Evolutionary conservation across 768 basidiomycete species (phyloP).

Genomic region (Naganishia randhawae): DNA sequence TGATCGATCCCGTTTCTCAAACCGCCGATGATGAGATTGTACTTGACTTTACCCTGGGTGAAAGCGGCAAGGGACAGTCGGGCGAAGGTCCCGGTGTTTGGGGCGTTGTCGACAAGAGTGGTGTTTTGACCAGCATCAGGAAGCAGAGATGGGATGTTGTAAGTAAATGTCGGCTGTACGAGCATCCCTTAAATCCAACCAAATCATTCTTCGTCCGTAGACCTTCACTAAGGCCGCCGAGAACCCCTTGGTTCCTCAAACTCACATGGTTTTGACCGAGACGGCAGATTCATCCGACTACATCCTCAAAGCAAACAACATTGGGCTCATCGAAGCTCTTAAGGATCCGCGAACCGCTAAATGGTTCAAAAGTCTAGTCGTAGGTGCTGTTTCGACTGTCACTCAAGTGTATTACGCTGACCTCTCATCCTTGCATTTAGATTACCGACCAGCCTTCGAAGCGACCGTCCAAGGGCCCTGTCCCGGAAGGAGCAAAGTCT

Average conservation of each 20-base stretch:
- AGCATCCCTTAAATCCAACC: not conserved
- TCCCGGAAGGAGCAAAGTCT: constrained; percentile 58
- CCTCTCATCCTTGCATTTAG: constrained; percentile 21
- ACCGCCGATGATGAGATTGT: constrained; percentile 63
- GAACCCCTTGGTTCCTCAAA: constrained; percentile 59
- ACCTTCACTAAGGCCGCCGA: constrained; percentile 79
- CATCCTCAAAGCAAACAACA: constrained; percentile 62
- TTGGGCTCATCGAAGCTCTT: constrained; percentile 61
- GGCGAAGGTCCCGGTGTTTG: constrained; percentile 70
- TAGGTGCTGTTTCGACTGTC: constrained; percentile 51
- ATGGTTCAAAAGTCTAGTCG: constrained; percentile 81
- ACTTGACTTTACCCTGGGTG: constrained; percentile 71
- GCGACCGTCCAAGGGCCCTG: constrained; percentile 58
- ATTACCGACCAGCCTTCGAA: constrained; percentile 80
- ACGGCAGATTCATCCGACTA: constrained; percentile 79
- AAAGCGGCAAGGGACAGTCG: constrained; percentile 42
- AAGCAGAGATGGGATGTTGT: constrained; percentile 82
- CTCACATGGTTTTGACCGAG: constrained; percentile 77
- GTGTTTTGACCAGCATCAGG: constrained; percentile 65
- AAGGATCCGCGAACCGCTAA: constrained; percentile 63
- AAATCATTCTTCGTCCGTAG: constrained; percentile 51
- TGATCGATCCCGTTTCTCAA: constrained; percentile 72
- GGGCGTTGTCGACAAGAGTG: constrained; percentile 73
- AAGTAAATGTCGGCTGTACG: constrained; percentile 48
- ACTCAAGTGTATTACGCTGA: not conserved